Evolutionary conservation across 768 basidiomycete species (phyloP).

Genomic region (Symmetrospora coprosmae): DNA sequence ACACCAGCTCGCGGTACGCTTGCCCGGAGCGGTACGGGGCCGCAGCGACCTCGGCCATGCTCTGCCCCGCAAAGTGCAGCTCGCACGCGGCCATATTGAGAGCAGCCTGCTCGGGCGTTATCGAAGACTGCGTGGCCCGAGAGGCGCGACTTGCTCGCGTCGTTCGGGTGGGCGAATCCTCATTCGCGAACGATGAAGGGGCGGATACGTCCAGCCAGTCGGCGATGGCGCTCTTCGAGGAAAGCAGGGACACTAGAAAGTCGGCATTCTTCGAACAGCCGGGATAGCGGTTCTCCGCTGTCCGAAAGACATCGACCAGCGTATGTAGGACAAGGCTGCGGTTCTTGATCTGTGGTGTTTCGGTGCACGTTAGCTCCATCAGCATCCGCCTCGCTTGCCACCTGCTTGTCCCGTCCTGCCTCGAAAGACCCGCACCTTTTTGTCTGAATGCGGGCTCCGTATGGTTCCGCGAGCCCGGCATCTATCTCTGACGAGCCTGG

Average conservation of each 20-base stretch:
- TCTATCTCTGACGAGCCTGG: no score
- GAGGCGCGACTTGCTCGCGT: no score
- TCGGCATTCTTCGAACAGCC: conserved; percentile 6
- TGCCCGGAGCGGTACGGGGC: background rate
- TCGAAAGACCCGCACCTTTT: conserved; percentile 4
- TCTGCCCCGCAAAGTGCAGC: background rate
- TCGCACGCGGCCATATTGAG: background rate
- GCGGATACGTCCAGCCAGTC: no score
- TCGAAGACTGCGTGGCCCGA: no score
- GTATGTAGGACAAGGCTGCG: background rate
- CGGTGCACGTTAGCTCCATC: no score
- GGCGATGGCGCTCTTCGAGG: background rate
- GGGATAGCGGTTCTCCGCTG: background rate
- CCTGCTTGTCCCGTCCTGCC: background rate
- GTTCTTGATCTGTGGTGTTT: background rate
- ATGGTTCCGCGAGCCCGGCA: no score
- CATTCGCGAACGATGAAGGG: no score
- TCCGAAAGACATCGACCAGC: background rate
- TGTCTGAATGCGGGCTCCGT: conserved; percentile 1
- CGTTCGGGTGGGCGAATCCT: no score
- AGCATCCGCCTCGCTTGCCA: background rate
- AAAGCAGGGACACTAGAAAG: background rate
- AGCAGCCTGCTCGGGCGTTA: background rate
- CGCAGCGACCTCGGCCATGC: background rate
- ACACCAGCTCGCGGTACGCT: background rate